A percentile compares a stretch with the other conserved stretches of the same genome.
phyloP scores from a whole-genome alignment of 805 yeast genomes.

The Kuraishia borneana region DNA sequence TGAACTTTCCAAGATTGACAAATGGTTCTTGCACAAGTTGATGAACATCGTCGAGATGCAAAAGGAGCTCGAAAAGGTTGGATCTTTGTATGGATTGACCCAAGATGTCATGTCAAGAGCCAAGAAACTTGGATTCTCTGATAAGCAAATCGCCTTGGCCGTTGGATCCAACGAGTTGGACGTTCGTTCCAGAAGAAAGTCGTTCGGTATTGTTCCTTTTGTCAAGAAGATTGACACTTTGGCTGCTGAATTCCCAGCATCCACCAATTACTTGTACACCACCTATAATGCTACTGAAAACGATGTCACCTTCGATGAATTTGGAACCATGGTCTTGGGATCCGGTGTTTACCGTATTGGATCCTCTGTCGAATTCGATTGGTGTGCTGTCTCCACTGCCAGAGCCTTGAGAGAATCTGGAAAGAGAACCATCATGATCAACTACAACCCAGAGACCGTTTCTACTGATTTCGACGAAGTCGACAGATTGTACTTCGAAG shows the following conservation, averaged over 20 bases:
- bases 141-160: constrained; percentile 78
- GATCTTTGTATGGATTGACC: constrained; percentile 47
- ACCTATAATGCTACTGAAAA: constrained; percentile 86
- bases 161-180: constrained; percentile 67
- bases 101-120: constrained; percentile 66
- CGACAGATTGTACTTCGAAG: constrained; percentile 94
- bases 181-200: constrained; percentile 74
- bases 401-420: constrained; percentile 85
- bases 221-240: constrained; percentile 95
- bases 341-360: constrained; percentile 99
- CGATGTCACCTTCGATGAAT: constrained; percentile 78
- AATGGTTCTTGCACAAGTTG: constrained; percentile 90
- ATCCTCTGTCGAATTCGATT: constrained; percentile 95
- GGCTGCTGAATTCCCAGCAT: constrained; percentile 98
- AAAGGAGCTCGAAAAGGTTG: constrained; percentile 60
- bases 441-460: constrained; percentile 97
- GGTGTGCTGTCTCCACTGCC: constrained; percentile 98
- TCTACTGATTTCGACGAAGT: constrained; percentile 98
- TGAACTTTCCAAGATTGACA: constrained; percentile 85
- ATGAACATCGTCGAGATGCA: constrained; percentile 89
- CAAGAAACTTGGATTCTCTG: constrained; percentile 91
- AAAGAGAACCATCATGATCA: constrained; percentile 87
- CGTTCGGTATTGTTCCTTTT: constrained; percentile 75
- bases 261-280: constrained; percentile 89
- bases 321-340: constrained; percentile 91